Base-by-base conservation (phyloP, 2,329 filamentous ascomycete species). In the Alternaria longipes region DNA sequence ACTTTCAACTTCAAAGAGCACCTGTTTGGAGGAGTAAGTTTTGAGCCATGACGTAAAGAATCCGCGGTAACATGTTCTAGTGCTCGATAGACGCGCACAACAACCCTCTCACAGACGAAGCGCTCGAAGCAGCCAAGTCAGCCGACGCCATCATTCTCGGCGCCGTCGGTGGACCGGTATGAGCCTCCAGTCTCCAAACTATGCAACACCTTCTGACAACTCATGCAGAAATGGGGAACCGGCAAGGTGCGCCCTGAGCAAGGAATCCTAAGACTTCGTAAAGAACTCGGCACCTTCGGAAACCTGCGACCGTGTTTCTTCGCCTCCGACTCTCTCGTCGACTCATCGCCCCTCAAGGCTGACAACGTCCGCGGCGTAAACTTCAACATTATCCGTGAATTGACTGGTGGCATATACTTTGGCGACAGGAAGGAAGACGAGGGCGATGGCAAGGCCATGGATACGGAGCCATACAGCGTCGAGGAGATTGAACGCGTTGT, bases 281-380 rank as follows among this genome's bases (percentile, higher is more conserved):
- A 96, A 82, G 92, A 97, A 81, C 91, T 98, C 86, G 86, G 87
- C 75, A 93, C 94, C 58, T 98, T 96, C 82, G 94, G 94, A 71
- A 98, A 98, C 87, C 89, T 98, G 60, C 90, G 94, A 6, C 94
- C 94, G 9, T 98, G 94, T 86, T 96, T 92, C 86, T 98, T 99
- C 83, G 92, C 93, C 52, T 94, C 93, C 1, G 91, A 94, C 54
- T 87, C 89, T 28, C 63, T 67, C 51, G 89, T 97, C 74, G 89
- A 94, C 51, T 87, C 85, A 75, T 97, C 93, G 11, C 94, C 94
- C 0, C 88, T 98, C 65, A 97, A 97, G 82, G 89, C 91, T 56
- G 87, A 91, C 3, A 86, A 97, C 64, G 96, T 92, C 85, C 86
- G 89, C 65, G 94, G 92, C 73, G 93, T 92, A 71, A 91, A 98